A percentile compares a stretch with the other conserved stretches of the same genome.
phyloP scores from a whole-genome alignment of 1,284 basidiomycete genomes.

The Apiotrichum brassicae region DNA sequence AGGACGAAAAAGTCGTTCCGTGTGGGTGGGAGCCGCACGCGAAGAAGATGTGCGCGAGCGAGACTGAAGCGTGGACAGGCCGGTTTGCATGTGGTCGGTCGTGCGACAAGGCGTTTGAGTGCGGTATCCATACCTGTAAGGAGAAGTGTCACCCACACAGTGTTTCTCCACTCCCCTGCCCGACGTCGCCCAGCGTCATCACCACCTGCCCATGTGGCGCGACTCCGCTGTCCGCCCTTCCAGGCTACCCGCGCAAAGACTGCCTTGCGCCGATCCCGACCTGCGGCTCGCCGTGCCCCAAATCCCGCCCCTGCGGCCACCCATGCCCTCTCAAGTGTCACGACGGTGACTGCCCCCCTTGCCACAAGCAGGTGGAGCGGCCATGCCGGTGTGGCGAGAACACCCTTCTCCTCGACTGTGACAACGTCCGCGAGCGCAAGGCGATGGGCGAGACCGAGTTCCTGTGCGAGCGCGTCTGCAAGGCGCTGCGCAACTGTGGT shows the following conservation, averaged over 20 bases:
- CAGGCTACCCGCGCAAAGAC: constrained; percentile 50
- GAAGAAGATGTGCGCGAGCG: constrained; percentile 31
- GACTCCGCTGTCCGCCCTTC: constrained; percentile 50
- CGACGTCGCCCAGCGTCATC: constrained; percentile 61
- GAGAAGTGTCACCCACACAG: constrained; percentile 65
- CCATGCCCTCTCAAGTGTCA: constrained; percentile 57
- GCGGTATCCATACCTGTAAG: constrained; percentile 64
- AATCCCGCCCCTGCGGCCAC: constrained; percentile 62
- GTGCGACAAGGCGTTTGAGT: constrained; percentile 68
- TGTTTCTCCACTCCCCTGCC: constrained; percentile 57
- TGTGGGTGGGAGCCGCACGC: constrained; percentile 59
- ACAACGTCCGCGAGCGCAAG: constrained; percentile 39
- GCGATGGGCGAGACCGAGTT: constrained; percentile 53
- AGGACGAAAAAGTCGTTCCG: constrained; percentile 54
- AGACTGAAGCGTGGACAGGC: constrained; percentile 57
- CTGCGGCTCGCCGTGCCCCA: constrained; percentile 63
- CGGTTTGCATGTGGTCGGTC: constrained; percentile 59
- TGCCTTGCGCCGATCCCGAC: constrained; percentile 75
- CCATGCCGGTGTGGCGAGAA: constrained; percentile 75
- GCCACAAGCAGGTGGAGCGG: constrained; percentile 58
- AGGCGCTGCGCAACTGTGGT: constrained; percentile 65
- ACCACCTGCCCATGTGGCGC: constrained; percentile 75
- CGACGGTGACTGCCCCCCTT: constrained; percentile 61
- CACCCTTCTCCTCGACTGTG: constrained; percentile 52
- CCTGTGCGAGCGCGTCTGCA: constrained; percentile 69